Base-by-base conservation (phyloP, 139 green algal species). In the Picochlorum sp. region DNA sequence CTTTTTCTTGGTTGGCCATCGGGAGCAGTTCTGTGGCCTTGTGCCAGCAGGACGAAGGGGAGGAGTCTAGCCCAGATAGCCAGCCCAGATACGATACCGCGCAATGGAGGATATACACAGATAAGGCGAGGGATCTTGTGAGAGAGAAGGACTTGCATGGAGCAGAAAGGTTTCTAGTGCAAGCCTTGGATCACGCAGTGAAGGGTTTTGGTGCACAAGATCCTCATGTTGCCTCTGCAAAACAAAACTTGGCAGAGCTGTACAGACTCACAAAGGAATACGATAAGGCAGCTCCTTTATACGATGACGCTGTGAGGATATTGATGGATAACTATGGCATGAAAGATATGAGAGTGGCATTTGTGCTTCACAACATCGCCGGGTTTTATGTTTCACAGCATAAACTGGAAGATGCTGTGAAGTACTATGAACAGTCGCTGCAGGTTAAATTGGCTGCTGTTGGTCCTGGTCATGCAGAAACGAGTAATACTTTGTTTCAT, bases 181-280 rank as follows among this genome's bases (percentile, higher is more conserved):
- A 75, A 63, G 80, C 81, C 0, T 28, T 87, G 25, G 41, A 61
- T 32, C 64, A 78, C 53, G 78, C 81, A 6, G 55, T 50, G 6
- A 54, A 70, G 40, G 82, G 82, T 10, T 90, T 89, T 68, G 78
- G 78, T 7, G 52, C 51, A 10, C 49, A 53, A 4, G 81, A 89
- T 64, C 71, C 79, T 1, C 82, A 90, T 61, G 69, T 89, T 29
- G 81, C 81, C 13, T 72, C 63, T 26, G 57, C 75, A 13, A 54
- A 70, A 59, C 78, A 89, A 68, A 86, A 88, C 76, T 68, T 89
- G 55, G 82, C 82, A 1, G 82, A 90, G 64, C 79, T 82, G 55
- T 81, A 81, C 57, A 70, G 81, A 50, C 74, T 85, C 64, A 79
- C 50, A 1, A 45, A 73, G 30, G 58, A 65, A 45, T 71, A 65